Base-by-base conservation (phyloP, 2,329 filamentous ascomycete species). In the Scedosporium boydii region DNA sequence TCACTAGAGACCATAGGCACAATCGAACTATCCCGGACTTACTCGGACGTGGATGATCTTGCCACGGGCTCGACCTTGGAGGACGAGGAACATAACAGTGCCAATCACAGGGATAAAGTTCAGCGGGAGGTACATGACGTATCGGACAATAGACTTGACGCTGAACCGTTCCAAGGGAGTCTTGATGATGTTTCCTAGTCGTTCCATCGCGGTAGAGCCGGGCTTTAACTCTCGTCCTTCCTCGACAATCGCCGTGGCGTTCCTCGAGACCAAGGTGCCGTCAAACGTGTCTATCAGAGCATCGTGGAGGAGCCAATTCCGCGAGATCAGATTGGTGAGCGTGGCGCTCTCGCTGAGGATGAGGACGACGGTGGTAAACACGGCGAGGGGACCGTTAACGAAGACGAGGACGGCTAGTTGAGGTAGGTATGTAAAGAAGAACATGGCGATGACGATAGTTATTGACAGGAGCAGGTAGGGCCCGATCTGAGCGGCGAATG, bases 281-380 rank as follows among this genome's bases (percentile, higher is more conserved):
- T 97, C 93, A 72, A 97, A 97, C 0, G 90, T 93, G 72, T 97
- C 92, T 27, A 95, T 80, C 41, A 97, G 79, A 0, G 91, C 89
- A 65, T 96, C 91, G 66, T 90, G 86, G 55, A 96, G 83, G 44
- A 96, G 76, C 71, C 91, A 93, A 51, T 83, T 87, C 68, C 87
- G 85, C 7, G 85, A 81, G 16, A 86, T 67, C 42, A 82, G 69
- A 66, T 80, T 83, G 66, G 84, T 79, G 62, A 87, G 78, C 14
- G 82, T 80, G 2, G 84, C 81, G 68, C 82, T 85, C 72, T 87
- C 84, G 66, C 78, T 84, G 53, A 87, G 77, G 2, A 91, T 84
- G 21, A 93, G 80, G 7, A 92, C 75, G 2, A 87, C 78, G 0
- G 90, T 89, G 1, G 87, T 87, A 64, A 91, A 75, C n/a, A 89